phyloP scores from a whole-genome alignment of 2,329 filamentous ascomycete genomes.

The Metarhizium brunneum region DNA sequence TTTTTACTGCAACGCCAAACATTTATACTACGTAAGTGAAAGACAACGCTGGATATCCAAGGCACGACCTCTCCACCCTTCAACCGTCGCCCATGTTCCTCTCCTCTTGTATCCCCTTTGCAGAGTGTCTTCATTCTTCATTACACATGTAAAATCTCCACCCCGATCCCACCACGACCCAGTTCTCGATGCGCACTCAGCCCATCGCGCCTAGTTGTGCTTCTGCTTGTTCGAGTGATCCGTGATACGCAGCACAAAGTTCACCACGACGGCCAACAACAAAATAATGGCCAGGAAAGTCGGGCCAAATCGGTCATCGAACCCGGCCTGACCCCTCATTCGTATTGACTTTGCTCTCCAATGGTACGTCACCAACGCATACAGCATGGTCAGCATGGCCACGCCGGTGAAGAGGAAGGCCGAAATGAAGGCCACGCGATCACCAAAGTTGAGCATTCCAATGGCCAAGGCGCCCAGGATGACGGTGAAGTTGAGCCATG shows the following conservation, averaged over 20 bases:
- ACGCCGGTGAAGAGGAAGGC: slow-evolving; percentile 91
- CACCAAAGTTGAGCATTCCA: slow-evolving; percentile 96
- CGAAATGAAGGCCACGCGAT: slow-evolving; percentile 86
- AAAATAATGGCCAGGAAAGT: slow-evolving; percentile 83
- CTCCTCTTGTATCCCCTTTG: background rate
- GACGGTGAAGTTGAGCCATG: slow-evolving; percentile 99
- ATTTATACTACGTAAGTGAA: background rate
- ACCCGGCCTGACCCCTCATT: slow-evolving; percentile 83
- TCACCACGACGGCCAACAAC: slow-evolving; percentile 83
- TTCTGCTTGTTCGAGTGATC: slow-evolving; percentile 31
- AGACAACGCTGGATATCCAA: background rate
- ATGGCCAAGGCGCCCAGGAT: slow-evolving; percentile 94
- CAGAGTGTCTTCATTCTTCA: background rate
- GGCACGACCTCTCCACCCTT: background rate
- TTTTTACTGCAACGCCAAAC: background rate
- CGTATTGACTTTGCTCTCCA: slow-evolving; percentile 93
- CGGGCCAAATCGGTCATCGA: slow-evolving; percentile 92
- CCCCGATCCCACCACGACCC: background rate
- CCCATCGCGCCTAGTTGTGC: slow-evolving; percentile 8
- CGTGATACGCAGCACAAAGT: slow-evolving; percentile 75
- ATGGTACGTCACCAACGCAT: slow-evolving; percentile 90
- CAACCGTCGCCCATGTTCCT: background rate
- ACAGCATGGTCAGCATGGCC: slow-evolving; percentile 90
- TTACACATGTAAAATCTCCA: background rate
- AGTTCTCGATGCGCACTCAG: background rate